These are phyloP conservation scores for Barnettozyma pratensis DNA, from an alignment of 805 yeast species.

Conservation along the genomic window DNA sequence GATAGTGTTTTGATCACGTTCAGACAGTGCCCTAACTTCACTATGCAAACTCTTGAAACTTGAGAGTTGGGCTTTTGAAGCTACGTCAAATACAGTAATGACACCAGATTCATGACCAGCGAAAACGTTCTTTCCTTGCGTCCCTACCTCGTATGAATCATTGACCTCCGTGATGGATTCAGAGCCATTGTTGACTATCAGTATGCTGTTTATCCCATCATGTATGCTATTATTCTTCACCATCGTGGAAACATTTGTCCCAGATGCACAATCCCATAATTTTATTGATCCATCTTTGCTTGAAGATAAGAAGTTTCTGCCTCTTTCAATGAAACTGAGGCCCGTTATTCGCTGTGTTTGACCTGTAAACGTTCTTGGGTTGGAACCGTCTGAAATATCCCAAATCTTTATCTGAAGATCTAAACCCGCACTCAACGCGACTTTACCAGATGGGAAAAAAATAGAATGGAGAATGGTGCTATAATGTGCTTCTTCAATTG, in stretches of 20 bases:
- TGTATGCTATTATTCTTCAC: constrained; percentile 28
- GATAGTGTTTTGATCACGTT: background rate
- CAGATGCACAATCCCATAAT: constrained; percentile 70
- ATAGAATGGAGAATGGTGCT: constrained; percentile 37
- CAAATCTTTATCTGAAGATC: constrained; percentile 61
- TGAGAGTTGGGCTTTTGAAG: constrained; percentile 18
- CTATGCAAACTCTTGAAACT: constrained; percentile 26
- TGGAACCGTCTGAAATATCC: constrained; percentile 43
- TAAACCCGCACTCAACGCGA: constrained; percentile 49
- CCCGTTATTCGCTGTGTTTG: constrained; percentile 48
- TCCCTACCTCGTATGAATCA: constrained; percentile 41
- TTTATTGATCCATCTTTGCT: constrained; percentile 50
- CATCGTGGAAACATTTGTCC: constrained; percentile 37
- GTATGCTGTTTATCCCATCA: constrained; percentile 33
- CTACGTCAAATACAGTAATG: constrained; percentile 36
- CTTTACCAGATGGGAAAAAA: constrained; percentile 64
- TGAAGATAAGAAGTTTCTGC: constrained; percentile 59
- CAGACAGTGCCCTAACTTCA: background rate
- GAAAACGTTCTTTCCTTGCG: constrained; percentile 35
- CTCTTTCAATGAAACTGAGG: constrained; percentile 50
- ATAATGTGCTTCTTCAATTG: constrained; percentile 42
- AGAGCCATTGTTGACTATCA: background rate
- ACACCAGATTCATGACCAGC: constrained; percentile 39
- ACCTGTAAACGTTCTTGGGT: constrained; percentile 45
- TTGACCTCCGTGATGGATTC: background rate